Percentiles rank a stretch among this genome's conserved stretches.
Conservation (phyloP, 306 rosid species). For the Ochetophila trinervis region DNA sequence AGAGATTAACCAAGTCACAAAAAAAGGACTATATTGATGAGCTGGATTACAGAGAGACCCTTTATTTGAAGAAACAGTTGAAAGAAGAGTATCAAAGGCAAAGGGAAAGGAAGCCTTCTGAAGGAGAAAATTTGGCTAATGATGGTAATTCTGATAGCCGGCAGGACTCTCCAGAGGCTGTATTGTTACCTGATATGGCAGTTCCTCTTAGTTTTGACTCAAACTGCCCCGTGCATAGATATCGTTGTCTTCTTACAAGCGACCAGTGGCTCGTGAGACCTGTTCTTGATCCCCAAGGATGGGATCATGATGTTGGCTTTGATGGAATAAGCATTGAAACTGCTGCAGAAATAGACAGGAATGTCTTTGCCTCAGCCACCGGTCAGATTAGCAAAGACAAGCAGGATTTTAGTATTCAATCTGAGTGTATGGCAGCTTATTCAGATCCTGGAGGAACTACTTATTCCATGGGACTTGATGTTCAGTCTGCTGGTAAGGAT, state of each 20-base stretch:
- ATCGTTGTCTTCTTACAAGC: conserved; percentile 60
- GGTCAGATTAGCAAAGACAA: conserved; percentile 90
- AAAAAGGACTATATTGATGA: conserved; percentile 80
- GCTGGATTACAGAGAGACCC: conserved; percentile 91
- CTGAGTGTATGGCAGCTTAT: conserved; percentile 78
- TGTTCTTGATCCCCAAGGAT: conserved; percentile 91
- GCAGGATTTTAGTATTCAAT: conserved; percentile 68
- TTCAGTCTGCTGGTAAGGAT: conserved; percentile 77
- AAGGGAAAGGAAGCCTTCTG: conserved; percentile 44
- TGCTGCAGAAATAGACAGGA: conserved; percentile 50
- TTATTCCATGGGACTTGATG: conserved; percentile 66
- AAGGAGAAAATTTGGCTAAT: conserved; percentile 30
- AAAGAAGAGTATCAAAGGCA: conserved; percentile 60
- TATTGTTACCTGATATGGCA: conserved; percentile 77
- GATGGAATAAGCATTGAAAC: conserved; percentile 89
- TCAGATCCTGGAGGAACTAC: conserved; percentile 56
- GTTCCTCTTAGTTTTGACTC: conserved; percentile 78
- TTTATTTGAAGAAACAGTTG: conserved; percentile 83
- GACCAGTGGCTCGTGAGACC: conserved; percentile 87
- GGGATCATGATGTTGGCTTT: conserved; percentile 93
- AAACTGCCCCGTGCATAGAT: conserved; percentile 62
- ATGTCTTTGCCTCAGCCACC: conserved; percentile 45
- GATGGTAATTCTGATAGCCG: conserved; percentile 46
- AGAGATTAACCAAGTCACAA: conserved; percentile 65
- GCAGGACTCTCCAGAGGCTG: conserved; percentile 56